phyloP scores from a whole-genome alignment of 768 basidiomycete genomes.

The Leucocoprinus leucothites region DNA sequence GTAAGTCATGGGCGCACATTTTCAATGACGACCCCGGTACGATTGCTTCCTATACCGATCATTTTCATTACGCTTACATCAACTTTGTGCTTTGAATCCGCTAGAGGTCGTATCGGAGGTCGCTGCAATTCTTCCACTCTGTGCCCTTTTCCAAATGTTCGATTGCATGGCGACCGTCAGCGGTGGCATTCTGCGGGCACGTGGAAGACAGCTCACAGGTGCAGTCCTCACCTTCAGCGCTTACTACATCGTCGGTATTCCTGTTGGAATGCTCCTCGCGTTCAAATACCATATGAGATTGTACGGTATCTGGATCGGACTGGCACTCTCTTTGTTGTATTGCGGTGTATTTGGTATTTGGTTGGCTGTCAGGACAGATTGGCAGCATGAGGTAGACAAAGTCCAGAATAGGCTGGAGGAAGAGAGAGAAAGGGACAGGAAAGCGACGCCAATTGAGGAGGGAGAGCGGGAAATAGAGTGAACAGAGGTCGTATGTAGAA shows the following conservation, averaged over 20 bases:
- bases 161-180: constrained; percentile 72
- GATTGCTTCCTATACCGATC: constrained; percentile 13
- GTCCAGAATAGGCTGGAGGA: constrained; percentile 54
- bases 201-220: constrained; percentile 78
- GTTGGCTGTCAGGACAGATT: constrained; percentile 58
- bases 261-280: constrained; percentile 75
- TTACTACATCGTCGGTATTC: constrained; percentile 83
- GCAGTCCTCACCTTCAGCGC: constrained; percentile 78
- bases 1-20: constrained; percentile 65
- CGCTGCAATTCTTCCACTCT: constrained; percentile 68
- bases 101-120: constrained; percentile 56
- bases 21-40: constrained; percentile 68
- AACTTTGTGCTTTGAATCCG: too few relatives aligned
- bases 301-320: constrained; percentile 81
- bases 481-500: too few relatives aligned
- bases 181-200: constrained; percentile 77
- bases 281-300: constrained; percentile 59
- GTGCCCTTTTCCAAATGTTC: constrained; percentile 81
- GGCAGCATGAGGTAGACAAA: constrained; percentile 65
- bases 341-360: constrained; percentile 50
- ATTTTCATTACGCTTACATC: constrained; percentile 3
- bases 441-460: background rate
- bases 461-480: background rate
- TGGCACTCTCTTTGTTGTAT: constrained; percentile 66
- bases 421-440: constrained; percentile 22